Evolutionary conservation across 345 rosid species (phyloP).

Genomic region (Corchorus olitorius): DNA sequence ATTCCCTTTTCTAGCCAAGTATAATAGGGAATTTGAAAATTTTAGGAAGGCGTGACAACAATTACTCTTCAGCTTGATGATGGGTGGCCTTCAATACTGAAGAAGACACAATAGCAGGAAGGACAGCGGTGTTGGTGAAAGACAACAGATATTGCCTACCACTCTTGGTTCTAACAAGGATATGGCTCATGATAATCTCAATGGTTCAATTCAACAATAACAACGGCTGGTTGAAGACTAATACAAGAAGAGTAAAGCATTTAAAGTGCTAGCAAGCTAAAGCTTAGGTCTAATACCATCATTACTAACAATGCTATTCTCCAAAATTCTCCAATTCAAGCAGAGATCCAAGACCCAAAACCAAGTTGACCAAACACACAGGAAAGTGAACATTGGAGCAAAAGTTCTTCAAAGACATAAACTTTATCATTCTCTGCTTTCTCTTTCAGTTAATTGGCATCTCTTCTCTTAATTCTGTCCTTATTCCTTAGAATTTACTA

Average conservation of each 20-base stretch:
- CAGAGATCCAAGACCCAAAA: background rate
- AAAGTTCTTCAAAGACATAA: background rate
- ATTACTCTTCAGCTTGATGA: conserved; percentile 1
- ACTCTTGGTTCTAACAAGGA: background rate
- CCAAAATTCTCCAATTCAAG: background rate
- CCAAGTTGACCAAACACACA: background rate
- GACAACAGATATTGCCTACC: background rate
- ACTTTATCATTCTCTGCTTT: too few relatives aligned
- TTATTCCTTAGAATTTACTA: too few relatives aligned
- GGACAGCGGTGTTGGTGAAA: background rate
- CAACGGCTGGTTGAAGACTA: background rate
- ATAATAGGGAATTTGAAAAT: background rate
- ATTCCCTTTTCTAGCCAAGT: background rate
- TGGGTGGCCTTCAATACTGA: background rate
- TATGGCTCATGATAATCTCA: background rate
- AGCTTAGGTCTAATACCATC: background rate
- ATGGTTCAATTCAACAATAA: background rate
- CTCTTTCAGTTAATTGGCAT: too few relatives aligned
- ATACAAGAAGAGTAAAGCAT: background rate
- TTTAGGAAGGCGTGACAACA: background rate
- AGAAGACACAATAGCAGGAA: background rate
- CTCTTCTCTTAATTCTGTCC: too few relatives aligned
- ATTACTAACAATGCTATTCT: background rate
- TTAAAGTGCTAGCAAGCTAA: background rate
- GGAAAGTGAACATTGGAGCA: background rate